phyloP scores from a whole-genome alignment of 2,329 filamentous ascomycete genomes.

The Neonectria punicea region DNA sequence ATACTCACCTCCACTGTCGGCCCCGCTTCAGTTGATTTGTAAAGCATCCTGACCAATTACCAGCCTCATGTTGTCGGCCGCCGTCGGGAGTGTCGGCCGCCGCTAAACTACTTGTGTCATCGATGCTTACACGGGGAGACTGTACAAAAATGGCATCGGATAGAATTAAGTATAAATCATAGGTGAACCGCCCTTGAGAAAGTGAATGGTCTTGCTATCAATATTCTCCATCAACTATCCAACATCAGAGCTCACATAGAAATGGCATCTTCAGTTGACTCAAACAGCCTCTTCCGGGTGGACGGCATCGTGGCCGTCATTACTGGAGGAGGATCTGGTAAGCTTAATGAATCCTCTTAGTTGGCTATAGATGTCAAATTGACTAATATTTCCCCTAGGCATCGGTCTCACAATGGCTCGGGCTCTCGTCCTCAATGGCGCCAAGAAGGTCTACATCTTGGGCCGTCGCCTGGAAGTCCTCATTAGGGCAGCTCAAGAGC shows the following conservation, averaged over 20 bases:
- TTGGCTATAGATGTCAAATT: no score
- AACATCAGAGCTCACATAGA: neutral
- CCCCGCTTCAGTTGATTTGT: neutral
- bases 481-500: conserved; percentile 54
- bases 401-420: conserved; percentile 65
- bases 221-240: neutral
- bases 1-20: neutral
- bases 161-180: neutral
- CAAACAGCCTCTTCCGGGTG: conserved; percentile 4
- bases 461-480: conserved; percentile 62
- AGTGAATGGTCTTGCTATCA: neutral
- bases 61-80: neutral
- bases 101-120: neutral
- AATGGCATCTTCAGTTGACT: neutral
- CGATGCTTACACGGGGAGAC: neutral
- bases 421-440: conserved; percentile 64
- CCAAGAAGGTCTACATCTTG: conserved; percentile 63
- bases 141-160: neutral
- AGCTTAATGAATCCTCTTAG: neutral
- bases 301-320: conserved; percentile 16
- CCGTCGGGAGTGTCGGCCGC: neutral
- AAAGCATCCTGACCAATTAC: neutral
- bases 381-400: neutral
- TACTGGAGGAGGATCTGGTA: conserved; percentile 18
- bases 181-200: neutral